Evolutionary conservation across 495 filamentous ascomycete species (phyloP), one percentile per base, ranked within the genome.

Genomic region (Lasiosphaeriaceae sp.): DNA sequence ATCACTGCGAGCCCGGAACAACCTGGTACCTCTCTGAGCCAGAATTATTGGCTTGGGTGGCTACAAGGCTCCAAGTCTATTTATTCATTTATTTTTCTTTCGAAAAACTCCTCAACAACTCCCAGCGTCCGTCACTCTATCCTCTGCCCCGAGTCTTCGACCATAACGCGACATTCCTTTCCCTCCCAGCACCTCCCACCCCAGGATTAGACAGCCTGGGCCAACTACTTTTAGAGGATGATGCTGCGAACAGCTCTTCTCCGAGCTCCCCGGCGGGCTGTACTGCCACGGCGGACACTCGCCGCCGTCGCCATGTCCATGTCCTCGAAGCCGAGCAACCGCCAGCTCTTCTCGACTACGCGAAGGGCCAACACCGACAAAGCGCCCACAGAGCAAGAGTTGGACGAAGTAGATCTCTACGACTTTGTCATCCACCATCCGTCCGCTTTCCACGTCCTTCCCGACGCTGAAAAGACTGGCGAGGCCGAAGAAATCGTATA

Each of bases 381-480:
- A n/a, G n/a, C n/a, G n/a, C n/a, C n/a, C n/a, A n/a, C n/a, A n/a
- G n/a, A n/a, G n/a, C n/a, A n/a, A n/a, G n/a, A n/a, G n/a, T n/a
- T n/a, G n/a, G n/a, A n/a, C n/a, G n/a, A n/a, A n/a, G n/a, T n/a
- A n/a, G n/a, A n/a, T n/a, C 21, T 46, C 78, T 24, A 84, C 88
- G 14, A 76, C 82, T 23, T n/a, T n/a, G n/a, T n/a, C n/a, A n/a
- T n/a, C n/a, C n/a, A n/a, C n/a, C n/a, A n/a, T n/a, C n/a, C n/a
- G n/a, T n/a, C n/a, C n/a, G n/a, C n/a, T n/a, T 96, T 87, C 74
- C 92, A 96, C 65, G 82, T 96, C 16, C 80, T 96, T 16, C 80
- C 89, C 19, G 86, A 86, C 52, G 62, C 78, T 17, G 70, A 86
- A 39, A 96, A 96, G 66, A 76, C 85, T 2, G 90, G 88, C 20